Evolutionary conservation across 805 yeast species (phyloP).

Genomic region (Suhomyces emberorum): DNA sequence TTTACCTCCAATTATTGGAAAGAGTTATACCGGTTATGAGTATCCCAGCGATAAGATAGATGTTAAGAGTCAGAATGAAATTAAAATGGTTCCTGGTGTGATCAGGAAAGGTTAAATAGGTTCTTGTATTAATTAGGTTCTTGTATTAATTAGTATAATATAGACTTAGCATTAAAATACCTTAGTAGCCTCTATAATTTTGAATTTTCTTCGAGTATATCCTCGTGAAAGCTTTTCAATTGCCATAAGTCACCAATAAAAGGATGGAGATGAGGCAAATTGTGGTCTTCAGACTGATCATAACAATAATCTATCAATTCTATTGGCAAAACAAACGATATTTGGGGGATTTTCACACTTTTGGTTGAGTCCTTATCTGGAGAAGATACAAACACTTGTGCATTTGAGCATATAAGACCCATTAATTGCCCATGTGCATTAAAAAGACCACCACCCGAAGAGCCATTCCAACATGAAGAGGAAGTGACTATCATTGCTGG

Average conservation of each 20-base stretch:
- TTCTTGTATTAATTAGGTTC: too few species aligned
- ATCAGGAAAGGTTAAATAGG: neutral
- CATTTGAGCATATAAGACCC: constrained; percentile 46
- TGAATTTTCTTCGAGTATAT: constrained; percentile 15
- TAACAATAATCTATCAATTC: constrained; percentile 27
- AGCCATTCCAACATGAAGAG: constrained; percentile 49
- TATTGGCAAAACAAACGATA: constrained; percentile 32
- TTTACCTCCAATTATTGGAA: constrained; percentile 9
- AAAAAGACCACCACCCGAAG: constrained; percentile 48
- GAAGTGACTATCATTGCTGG: constrained; percentile 32
- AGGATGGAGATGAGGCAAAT: too few species aligned
- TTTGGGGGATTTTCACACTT: constrained; percentile 29
- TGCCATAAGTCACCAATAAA: constrained; percentile 21
- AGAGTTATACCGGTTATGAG: neutral
- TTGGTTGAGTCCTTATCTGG: constrained; percentile 2
- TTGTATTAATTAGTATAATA: too few species aligned
- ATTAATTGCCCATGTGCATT: constrained; percentile 20
- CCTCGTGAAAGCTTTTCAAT: constrained; percentile 20
- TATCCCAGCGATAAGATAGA: neutral
- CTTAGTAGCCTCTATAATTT: too few species aligned
- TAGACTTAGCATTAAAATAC: too few species aligned
- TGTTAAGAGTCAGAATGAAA: neutral
- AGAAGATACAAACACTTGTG: constrained; percentile 28
- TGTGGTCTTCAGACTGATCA: too few species aligned
- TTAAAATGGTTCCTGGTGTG: neutral